These are phyloP conservation scores for Plasmopara halstedii DNA, from an alignment of 352 stramenopile species.

Conservation along the genomic window DNA sequence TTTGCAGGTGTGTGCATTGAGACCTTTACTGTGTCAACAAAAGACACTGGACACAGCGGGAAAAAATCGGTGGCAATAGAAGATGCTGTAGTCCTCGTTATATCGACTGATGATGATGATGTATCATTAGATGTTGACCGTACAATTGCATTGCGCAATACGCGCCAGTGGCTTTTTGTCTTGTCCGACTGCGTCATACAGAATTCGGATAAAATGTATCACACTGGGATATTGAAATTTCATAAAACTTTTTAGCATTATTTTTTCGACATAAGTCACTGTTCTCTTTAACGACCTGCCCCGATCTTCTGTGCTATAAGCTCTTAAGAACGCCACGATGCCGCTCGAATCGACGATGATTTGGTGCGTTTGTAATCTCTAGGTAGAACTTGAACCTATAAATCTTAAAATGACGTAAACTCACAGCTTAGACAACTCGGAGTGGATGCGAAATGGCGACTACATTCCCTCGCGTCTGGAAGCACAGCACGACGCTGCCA, in stretches of 20 bases:
- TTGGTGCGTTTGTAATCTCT: slow-evolving; percentile 37
- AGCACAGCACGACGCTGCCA: slow-evolving; percentile 97
- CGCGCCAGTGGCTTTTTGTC: slow-evolving; percentile 57
- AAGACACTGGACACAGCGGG: slow-evolving; percentile 22
- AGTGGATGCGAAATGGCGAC: slow-evolving; percentile 99
- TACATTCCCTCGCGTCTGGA: slow-evolving; percentile 98
- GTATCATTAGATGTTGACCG: slow-evolving; percentile 11
- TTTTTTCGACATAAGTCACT: slow-evolving; percentile 1
- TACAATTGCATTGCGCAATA: slow-evolving; percentile 56
- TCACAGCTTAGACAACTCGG: slow-evolving; percentile 91
- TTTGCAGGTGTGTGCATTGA: slow-evolving; percentile 10
- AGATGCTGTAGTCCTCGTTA: slow-evolving; percentile 33
- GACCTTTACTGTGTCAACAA: slow-evolving; percentile 7
- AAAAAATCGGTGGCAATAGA: slow-evolving; percentile 63
- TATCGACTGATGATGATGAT: not conserved
- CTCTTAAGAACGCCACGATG: slow-evolving; percentile 36
- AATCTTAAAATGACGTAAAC: too few relatives aligned
- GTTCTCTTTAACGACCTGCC: slow-evolving; percentile 4
- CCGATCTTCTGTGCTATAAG: slow-evolving; percentile 22
- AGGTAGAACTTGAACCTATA: too few relatives aligned
- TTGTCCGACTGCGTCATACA: slow-evolving; percentile 25
- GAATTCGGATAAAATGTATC: too few relatives aligned
- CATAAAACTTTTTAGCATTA: too few relatives aligned
- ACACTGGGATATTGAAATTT: too few relatives aligned
- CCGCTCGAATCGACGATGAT: slow-evolving; percentile 87